Evolutionary conservation across 2,329 filamentous ascomycete species (phyloP), one percentile per base, ranked within the genome.

Genomic region (Hymenoscyphus repandus): DNA sequence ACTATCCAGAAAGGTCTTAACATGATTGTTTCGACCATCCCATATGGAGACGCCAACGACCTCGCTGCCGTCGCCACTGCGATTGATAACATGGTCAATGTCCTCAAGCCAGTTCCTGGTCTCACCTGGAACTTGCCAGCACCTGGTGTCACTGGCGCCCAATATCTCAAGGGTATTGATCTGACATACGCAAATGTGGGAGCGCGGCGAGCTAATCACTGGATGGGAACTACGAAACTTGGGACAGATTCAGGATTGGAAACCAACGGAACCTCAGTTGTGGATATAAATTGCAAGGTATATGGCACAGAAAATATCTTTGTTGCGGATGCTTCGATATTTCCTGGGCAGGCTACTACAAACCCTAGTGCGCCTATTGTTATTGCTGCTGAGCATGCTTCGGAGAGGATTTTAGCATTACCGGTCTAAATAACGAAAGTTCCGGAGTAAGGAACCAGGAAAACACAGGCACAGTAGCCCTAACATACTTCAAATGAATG

Each of bases 301-400:
- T 85, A 79, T 61, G 82, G 81, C 31, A 85, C 78, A 0, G 79
- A 84, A 58, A 85, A 85, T 66, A 68, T 85, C 45, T 84, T 81
- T 61, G 77, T 85, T 17, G 79, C 86, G 7, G 82, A 86, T 60
- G 83, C 78, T 0, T 78, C 76, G 52, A 80, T 86, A 61, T 83
- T 86, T 70, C 82, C 83, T 0, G 83, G 83, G 56, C 78, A 85
- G 56, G 74, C 81, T 1, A 82, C 82, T 0, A 79, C 81, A n/a
- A 88, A 88, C 68, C 84, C 83, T 4, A 78, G 79, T 41, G 76
- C 80, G 1, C 76, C 79, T 41, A 78, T 85, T 60, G 79, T 85
- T 65, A 72, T 82, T 33, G 79, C 76, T 13, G 77, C 81, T 18
- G 83, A 86, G 70, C 22, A 43, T n/a, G 52, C 52, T 63, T 49